A percentile compares a stretch with the other conserved stretches of the same genome.
Evolutionary conservation across 169 alveolate genomes (phyloP).

Genomic region (Eimeria sp.): DNA sequence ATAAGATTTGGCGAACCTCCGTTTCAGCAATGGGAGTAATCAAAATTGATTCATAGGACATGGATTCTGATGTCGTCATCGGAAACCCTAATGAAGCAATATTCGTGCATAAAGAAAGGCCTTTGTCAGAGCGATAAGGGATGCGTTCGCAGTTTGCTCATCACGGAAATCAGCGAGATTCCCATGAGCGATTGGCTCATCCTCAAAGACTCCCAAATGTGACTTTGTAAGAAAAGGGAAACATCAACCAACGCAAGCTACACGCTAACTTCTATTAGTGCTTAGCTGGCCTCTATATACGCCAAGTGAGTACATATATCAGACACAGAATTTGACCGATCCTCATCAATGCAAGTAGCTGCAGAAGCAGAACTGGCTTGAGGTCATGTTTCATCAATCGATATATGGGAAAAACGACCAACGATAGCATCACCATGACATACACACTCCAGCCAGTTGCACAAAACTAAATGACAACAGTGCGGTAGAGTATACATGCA

Average conservation of each 20-base stretch:
- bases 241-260: not conserved
- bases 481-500: not conserved
- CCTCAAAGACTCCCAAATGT: not conserved
- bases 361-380: conserved; percentile 75
- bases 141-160: conserved; percentile 71
- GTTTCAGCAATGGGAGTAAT: conserved; percentile 41
- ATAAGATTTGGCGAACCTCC: conserved; percentile 24
- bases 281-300: not conserved
- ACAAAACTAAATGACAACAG: not conserved
- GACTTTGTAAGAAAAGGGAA: not conserved
- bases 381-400: conserved; percentile 17
- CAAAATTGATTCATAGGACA: conserved; percentile 37
- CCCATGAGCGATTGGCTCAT: conserved; percentile 70
- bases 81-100: not conserved
- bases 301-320: not conserved
- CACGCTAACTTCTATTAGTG: not conserved
- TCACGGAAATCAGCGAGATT: conserved; percentile 74
- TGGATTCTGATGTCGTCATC: conserved; percentile 38
- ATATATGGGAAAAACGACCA: not conserved
- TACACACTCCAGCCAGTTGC: not conserved
- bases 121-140: conserved; percentile 64
- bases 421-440: not conserved
- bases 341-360: conserved; percentile 67
- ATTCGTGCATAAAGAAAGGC: not conserved
- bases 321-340: not conserved